Base-by-base conservation (phyloP, 176 grass and related monocot genomes). In the Coix lacrymajobi region DNA sequence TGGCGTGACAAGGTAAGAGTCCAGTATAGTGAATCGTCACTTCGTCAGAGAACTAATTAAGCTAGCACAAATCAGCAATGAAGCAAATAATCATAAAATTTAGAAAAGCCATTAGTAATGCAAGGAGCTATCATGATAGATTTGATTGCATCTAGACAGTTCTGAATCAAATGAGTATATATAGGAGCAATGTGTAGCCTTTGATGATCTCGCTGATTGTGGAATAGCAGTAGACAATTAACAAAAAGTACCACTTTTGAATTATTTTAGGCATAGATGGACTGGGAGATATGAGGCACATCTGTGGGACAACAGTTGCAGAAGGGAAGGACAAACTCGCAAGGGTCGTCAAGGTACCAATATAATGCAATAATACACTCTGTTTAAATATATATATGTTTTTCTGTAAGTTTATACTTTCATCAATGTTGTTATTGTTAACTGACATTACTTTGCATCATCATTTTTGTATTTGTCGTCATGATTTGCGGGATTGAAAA, bases 261-360 rank as follows among this genome's bases (percentile, higher is more conserved):
- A 66, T 86, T 39, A 41, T 84, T 74, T 36, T 88, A 99, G 96
- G 85, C 96, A 99, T 92, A 99, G 96, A 92, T 99, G 96, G 96
- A 99, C 96, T 0, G 96, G 96, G 28, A 85, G 96, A 52, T 99
- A 99, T 45, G 96, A 99, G 65, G 96, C 96, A 78, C 96, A 99
- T 86, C 81, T 99, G 0, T 99, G 96, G 96, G 96, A 99, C 56
- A 99, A 99, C 58, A 99, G 92, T 73, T 99, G 93, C 85, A 92
- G 91, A 93, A 99, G 93, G 91, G 96, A 99, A 85, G 96, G 96
- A 6, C 93, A 99, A 85, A 95, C 93, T 60, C 91, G 96, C 63
- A 99, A 99, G 87, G 96, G 96, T 17, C 90, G 96, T 69, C 96
- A 99, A 93, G 96, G 96, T 98, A 74, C 14, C 46, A 58, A 70